phyloP scores from a whole-genome alignment of 164 flowering plant genomes.

The Magnolia kwangsiensis region DNA sequence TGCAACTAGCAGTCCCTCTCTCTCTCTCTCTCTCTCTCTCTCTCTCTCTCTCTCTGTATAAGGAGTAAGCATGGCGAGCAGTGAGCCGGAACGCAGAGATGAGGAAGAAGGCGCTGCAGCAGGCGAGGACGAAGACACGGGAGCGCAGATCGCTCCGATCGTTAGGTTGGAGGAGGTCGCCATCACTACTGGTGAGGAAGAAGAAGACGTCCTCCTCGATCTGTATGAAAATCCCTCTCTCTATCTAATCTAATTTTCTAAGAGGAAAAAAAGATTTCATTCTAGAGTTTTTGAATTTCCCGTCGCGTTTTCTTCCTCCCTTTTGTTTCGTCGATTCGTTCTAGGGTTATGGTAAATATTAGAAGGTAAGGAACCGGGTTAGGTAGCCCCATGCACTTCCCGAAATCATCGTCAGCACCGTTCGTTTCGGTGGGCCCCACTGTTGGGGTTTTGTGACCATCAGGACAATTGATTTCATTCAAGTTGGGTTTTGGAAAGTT shows the following conservation, averaged over 20 bases:
- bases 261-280: background rate
- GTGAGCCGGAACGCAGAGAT: constrained; percentile 48
- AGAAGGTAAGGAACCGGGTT: no score
- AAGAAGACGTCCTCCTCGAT: constrained; percentile 65
- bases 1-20: no score
- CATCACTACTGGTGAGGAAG: constrained; percentile 77
- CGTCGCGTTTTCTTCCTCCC: background rate
- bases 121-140: constrained; percentile 79
- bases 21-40: background rate
- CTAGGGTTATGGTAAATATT: background rate
- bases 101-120: constrained; percentile 39
- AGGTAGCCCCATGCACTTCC: no score
- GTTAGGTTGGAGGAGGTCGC: constrained; percentile 74
- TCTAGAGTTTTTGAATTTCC: background rate
- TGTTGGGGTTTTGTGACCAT: no score
- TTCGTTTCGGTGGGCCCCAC: no score
- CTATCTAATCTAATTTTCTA: background rate
- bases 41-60: background rate
- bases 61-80: constrained; percentile 33
- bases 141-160: constrained; percentile 83
- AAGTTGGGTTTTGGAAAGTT: constrained; percentile 20
- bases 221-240: constrained; percentile 20
- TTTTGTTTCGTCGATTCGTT: background rate
- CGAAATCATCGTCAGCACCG: no score
- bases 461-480: no score